Evolutionary conservation across 257 asterid species (phyloP), one percentile per base, ranked within the genome.

Genomic region (Datura wrightii): DNA sequence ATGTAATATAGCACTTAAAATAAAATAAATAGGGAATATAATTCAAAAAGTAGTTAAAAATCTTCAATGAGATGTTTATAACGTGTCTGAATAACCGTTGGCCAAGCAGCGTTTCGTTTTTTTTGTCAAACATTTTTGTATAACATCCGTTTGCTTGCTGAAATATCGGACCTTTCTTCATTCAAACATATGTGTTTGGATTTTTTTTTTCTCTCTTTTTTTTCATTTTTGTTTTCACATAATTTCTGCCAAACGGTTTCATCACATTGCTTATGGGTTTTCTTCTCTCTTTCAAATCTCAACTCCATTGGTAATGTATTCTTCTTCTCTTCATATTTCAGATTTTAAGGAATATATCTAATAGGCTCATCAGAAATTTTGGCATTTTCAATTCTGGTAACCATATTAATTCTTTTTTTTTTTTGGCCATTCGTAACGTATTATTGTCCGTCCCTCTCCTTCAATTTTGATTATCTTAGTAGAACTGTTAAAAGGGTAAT

Each of bases 251-350:
- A 37, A 13, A 66, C 4, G 11, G 24, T 37, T 34, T 11, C 16
- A 72, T 74, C 81, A 44, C 14, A 74, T 48, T n/a, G 44, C 59
- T 74, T 72, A 72, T 44, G 80, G 55, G 19, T 11, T 74, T 48
- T 48, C 59, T 74, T 74, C 59, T 74, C 42, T 72, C 58, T 72
- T n/a, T 44, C 56, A 72, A 42, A 42, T 42, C 36, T 41, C 79
- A 70, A 67, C 31, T 10, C 15, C 52, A 70, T 42, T 16, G 80
- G 58, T 72, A 48, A 74, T 74, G 60, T 13, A 71, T 71, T n/a
- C 2, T 71, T 31, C 46, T 16, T 2, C 14, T 5, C 15, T 42
- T 71, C 39, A 44, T 4, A 2, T 72, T 71, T 44, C 5, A 9
- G 19, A 10, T 46, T 72, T 19, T 19, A 71, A 18, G 9, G 16